These are phyloP conservation scores for Podospora tetraspora DNA, from an alignment of 495 filamentous ascomycete species.

Conservation along the genomic window DNA sequence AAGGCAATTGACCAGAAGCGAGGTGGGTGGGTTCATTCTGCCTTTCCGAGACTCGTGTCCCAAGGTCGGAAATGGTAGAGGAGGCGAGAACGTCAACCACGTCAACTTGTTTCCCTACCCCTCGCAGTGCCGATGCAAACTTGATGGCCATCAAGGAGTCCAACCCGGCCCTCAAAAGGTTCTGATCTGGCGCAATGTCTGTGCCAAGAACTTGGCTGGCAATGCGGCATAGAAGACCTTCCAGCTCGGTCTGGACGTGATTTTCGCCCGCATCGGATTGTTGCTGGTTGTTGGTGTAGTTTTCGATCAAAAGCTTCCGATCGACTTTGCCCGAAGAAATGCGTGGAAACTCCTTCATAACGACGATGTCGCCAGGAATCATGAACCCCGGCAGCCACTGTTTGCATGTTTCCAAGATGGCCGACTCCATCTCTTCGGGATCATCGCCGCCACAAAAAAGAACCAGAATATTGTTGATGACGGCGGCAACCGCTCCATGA, in stretches of 20 bases:
- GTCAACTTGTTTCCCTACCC: conserved; percentile 44
- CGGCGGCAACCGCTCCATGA: conserved; percentile 52
- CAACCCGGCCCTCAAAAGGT: conserved; percentile 53
- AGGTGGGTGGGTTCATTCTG: background rate
- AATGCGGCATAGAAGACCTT: conserved; percentile 44
- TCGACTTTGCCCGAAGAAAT: conserved; percentile 77
- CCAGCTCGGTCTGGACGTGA: conserved; percentile 20
- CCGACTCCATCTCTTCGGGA: conserved; percentile 18
- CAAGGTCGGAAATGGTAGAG: conserved; percentile 34
- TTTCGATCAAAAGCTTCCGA: conserved; percentile 53
- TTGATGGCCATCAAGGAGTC: conserved; percentile 71
- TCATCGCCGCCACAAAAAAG: conserved; percentile 57
- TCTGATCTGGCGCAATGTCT: conserved; percentile 33
- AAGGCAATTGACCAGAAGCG: background rate
- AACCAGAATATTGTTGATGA: conserved; percentile 57
- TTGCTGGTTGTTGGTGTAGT: conserved; percentile 39
- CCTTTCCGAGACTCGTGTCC: background rate
- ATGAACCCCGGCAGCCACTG: conserved; percentile 73
- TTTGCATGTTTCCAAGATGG: conserved; percentile 53
- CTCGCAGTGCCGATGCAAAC: conserved; percentile 54
- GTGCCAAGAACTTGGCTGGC: conserved; percentile 45
- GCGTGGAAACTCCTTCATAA: conserved; percentile 57
- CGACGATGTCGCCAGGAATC: conserved; percentile 64
- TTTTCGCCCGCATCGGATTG: conserved; percentile 23
- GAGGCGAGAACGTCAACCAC: conserved; percentile 54